These are phyloP conservation scores for Picochlorum sp. DNA, from an alignment of 139 green algal genomes.

Conservation along the genomic window DNA sequence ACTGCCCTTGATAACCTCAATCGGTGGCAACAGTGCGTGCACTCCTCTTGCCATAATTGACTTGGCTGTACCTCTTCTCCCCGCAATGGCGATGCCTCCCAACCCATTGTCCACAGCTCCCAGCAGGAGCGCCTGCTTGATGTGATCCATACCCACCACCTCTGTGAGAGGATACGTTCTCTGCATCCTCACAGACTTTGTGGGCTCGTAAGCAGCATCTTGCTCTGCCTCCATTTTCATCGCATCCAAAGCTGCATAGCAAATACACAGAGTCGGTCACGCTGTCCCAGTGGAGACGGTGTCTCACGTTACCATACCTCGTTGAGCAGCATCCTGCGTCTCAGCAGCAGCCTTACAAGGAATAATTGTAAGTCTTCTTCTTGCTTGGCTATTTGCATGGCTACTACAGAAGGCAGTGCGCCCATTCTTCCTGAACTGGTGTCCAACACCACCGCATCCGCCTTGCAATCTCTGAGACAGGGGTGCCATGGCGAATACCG, in stretches of 20 bases:
- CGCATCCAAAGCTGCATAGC: slow-evolving; percentile 14
- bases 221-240: slow-evolving; percentile 18
- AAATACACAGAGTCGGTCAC: neutral
- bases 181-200: slow-evolving; percentile 23
- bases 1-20: slow-evolving; percentile 88
- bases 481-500: too few relatives aligned
- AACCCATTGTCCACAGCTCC: slow-evolving; percentile 86
- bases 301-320: too few relatives aligned
- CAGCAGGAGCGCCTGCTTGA: slow-evolving; percentile 95
- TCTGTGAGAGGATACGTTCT: slow-evolving; percentile 71
- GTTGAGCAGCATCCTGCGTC: too few relatives aligned
- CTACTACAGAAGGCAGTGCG: too few relatives aligned
- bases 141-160: slow-evolving; percentile 85
- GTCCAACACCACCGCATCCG: too few relatives aligned
- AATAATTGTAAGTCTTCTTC: too few relatives aligned
- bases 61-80: slow-evolving; percentile 88
- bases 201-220: slow-evolving; percentile 9
- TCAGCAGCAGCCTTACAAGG: too few relatives aligned
- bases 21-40: slow-evolving; percentile 91
- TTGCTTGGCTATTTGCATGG: too few relatives aligned
- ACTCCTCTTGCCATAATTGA: slow-evolving; percentile 95
- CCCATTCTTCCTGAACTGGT: too few relatives aligned
- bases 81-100: slow-evolving; percentile 90
- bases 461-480: too few relatives aligned
- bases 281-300: too few relatives aligned